These are phyloP conservation scores for Solanum infundibuliforme DNA, from an alignment of 257 asterid species.

Conservation along the genomic window DNA sequence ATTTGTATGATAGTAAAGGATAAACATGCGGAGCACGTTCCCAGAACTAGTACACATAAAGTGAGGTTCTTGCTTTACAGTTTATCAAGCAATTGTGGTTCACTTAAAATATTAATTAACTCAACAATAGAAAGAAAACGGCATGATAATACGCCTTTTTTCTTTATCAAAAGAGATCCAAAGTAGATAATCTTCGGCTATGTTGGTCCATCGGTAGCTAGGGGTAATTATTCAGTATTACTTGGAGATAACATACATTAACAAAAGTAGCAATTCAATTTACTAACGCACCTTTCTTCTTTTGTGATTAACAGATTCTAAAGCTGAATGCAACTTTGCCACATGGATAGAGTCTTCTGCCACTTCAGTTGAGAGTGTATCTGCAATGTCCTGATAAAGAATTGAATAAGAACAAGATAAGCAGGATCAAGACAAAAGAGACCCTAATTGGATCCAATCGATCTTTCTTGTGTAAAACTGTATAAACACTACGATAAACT, in stretches of 20 bases:
- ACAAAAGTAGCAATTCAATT: background rate
- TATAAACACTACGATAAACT: background rate
- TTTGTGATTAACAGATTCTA: conserved; percentile 97
- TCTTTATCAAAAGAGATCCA: background rate
- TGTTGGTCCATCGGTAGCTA: background rate
- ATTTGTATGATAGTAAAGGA: too few species aligned
- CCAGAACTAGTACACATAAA: too few species aligned
- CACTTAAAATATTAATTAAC: background rate
- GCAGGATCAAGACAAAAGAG: background rate
- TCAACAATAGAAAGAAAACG: background rate
- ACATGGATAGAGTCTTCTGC: conserved; percentile 92
- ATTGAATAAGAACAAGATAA: background rate
- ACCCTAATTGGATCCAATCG: background rate
- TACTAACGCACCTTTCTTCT: conserved; percentile 61
- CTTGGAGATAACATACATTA: background rate
- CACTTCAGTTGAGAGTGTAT: conserved; percentile 92
- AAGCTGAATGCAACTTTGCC: conserved; percentile 93
- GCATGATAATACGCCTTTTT: background rate
- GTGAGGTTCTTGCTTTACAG: background rate
- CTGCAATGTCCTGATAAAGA: conserved; percentile 77
- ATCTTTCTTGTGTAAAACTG: background rate
- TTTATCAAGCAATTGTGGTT: background rate
- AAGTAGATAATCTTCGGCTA: background rate
- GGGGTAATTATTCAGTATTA: background rate
- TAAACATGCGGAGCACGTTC: too few species aligned